Percentiles rank a stretch among this genome's conserved stretches.
Evolutionary conservation across 2,329 filamentous ascomycete genomes (phyloP).

Genomic region (Aspergillus spinulosporus): DNA sequence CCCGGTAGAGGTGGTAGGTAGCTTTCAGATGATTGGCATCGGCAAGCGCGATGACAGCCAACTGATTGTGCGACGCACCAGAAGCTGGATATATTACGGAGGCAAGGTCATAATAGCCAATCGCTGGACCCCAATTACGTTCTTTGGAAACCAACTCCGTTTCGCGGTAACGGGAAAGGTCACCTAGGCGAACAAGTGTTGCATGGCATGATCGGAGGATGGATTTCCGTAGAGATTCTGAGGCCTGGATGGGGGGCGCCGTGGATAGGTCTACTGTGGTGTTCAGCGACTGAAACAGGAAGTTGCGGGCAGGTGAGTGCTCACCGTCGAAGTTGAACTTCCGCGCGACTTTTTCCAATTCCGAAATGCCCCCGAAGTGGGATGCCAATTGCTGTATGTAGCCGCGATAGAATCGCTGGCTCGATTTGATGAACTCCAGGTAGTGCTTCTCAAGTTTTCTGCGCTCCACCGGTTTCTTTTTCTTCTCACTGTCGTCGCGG

Average conservation of each 20-base stretch:
- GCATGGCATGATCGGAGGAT: constrained; percentile 76
- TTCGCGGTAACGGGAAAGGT: constrained; percentile 83
- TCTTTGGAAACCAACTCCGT: constrained; percentile 70
- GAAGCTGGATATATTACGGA: constrained; percentile 74
- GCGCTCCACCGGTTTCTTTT: constrained; percentile 61
- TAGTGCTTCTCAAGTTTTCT: constrained; percentile 82
- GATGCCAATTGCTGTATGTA: constrained; percentile 76
- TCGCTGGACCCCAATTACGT: constrained; percentile 74
- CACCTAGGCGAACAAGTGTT: constrained; percentile 82
- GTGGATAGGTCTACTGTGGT: constrained; percentile 40
- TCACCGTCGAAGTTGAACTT: constrained; percentile 52
- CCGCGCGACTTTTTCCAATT: constrained; percentile 58
- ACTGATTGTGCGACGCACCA: constrained; percentile 84
- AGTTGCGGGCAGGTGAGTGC: constrained; percentile 20
- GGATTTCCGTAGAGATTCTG: constrained; percentile 55
- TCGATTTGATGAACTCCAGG: constrained; percentile 78
- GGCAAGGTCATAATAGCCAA: constrained; percentile 83
- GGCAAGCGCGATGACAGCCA: constrained; percentile 79
- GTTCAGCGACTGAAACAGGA: constrained; percentile 14
- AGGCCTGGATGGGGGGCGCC: constrained; percentile 47
- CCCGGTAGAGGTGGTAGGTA: constrained; percentile 86
- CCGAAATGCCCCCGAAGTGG: constrained; percentile 57
- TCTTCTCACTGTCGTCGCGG: constrained; percentile 49
- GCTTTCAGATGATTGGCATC: constrained; percentile 77
- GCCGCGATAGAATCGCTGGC: constrained; percentile 83